Evolutionary conservation across 2,329 filamentous ascomycete genomes (phyloP).

Genomic region (Diaporthe sp.): DNA sequence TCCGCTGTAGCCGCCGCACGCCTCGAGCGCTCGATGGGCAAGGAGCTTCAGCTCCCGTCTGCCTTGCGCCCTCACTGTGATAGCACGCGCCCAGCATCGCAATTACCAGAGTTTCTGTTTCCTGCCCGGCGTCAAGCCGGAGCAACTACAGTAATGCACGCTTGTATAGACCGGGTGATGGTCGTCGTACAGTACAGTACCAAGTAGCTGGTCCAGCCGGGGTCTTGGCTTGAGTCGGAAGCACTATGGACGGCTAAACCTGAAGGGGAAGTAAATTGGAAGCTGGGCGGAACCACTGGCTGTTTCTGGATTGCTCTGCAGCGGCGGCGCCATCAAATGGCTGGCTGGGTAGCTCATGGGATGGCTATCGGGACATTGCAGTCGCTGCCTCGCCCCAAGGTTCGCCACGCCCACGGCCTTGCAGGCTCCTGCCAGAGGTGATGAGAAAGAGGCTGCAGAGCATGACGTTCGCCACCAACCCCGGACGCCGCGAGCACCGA

Average conservation of each 20-base stretch:
- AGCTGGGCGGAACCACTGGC: constrained; percentile 21
- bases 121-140: not conserved
- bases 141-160: constrained; percentile 4
- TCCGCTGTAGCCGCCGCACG: constrained; percentile 13
- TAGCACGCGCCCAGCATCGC: not conserved
- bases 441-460: not conserved
- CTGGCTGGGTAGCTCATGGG: constrained; percentile 30
- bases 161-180: not conserved
- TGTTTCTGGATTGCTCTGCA: constrained; percentile 20
- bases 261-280: constrained; percentile 24
- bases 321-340: constrained; percentile 25
- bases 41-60: not conserved
- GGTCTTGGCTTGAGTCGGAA: constrained; percentile 2
- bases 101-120: not conserved
- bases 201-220: constrained; percentile 28
- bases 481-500: constrained; percentile 22
- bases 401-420: constrained; percentile 19
- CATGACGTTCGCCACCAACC: constrained; percentile 16
- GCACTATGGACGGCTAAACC: constrained; percentile 1
- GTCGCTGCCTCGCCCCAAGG: constrained; percentile 23
- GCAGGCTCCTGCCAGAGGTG: not conserved
- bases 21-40: not conserved
- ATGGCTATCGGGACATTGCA: constrained; percentile 10
- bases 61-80: not conserved
- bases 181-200: constrained; percentile 13